Evolutionary conservation across 805 yeast species (phyloP), one percentile per base, ranked within the genome.

Genomic region (Wickerhamiella parazyma): DNA sequence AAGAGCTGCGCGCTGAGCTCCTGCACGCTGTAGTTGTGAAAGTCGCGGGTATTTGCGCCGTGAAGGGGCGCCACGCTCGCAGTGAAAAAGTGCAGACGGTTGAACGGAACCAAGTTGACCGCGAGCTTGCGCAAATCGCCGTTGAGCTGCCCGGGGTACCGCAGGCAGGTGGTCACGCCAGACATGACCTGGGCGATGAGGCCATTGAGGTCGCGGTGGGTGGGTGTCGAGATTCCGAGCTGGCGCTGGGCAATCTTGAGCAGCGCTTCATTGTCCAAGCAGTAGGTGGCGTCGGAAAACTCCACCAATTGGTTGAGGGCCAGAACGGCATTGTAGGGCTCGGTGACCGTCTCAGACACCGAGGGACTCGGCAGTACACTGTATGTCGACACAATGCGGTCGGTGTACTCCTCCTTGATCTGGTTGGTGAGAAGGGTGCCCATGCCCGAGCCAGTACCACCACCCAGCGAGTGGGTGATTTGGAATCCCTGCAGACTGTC

Each of bases 381-480:
- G 60, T 84, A 86, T 25, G 95, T 84, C 19, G 94, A 93, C 80
- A 84, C 77, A 94, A 86, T 86, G 69, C 95, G 76, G 65, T 86
- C 95, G 41, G 94, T 89, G 58, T 78, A 86, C 64, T 86, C 95
- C 63, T 86, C 95, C 65, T 87, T 76, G 58, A 86, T 80, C 61
- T 79, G 80, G 48, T 86, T 75, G 56, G 86, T 75, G 58, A 86
- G 72, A 55, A 86, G 65, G 36, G 95, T 86, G 61, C 95, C 95
- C 85, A 86, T 78, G 65, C 95, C 95, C 25, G 95, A 83, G 59
- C 95, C 95, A 45, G 95, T 86, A 70, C 95, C 95, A 66, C 95
- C 86, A 58, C 86, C 86, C 33, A 78, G 66, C 21, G 85, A 78
- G 59, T 78, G 86, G 25, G 85, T 70, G 60, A 86, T 79, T 67